These are phyloP conservation scores for Volvox reticuliferus DNA, from an alignment of 139 green algal genomes.

Conservation along the genomic window DNA sequence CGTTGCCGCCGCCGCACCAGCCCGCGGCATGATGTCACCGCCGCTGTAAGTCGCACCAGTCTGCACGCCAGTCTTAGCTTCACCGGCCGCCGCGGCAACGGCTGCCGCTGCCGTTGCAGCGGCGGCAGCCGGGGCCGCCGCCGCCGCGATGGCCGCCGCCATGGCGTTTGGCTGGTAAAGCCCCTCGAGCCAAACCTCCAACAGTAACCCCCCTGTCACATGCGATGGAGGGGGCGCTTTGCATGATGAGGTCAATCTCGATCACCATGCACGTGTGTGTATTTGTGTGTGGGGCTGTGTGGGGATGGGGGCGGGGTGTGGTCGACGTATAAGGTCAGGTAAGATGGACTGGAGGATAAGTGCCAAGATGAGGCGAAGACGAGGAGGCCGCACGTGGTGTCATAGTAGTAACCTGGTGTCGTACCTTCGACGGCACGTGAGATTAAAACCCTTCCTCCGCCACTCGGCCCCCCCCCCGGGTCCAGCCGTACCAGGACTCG, in stretches of 20 bases:
- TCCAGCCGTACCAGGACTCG: neutral
- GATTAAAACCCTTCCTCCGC: neutral
- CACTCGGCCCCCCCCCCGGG: neutral
- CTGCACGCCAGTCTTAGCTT: neutral
- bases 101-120: neutral
- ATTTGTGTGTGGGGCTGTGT: no score
- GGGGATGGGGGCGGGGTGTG: no score
- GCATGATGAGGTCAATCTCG: no score
- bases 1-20: neutral
- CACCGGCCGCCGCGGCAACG: neutral
- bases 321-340: no score
- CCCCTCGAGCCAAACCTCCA: constrained; percentile 71
- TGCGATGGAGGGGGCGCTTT: no score
- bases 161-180: neutral
- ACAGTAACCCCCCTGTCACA: constrained; percentile 68
- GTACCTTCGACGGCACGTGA: no score
- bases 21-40: neutral
- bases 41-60: neutral
- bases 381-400: no score
- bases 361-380: no score
- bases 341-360: no score
- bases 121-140: neutral
- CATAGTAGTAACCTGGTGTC: no score
- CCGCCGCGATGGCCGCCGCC: neutral
- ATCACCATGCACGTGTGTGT: no score